These are phyloP conservation scores for Debaryomyces castellii DNA, from an alignment of 805 yeast species.

Conservation along the genomic window DNA sequence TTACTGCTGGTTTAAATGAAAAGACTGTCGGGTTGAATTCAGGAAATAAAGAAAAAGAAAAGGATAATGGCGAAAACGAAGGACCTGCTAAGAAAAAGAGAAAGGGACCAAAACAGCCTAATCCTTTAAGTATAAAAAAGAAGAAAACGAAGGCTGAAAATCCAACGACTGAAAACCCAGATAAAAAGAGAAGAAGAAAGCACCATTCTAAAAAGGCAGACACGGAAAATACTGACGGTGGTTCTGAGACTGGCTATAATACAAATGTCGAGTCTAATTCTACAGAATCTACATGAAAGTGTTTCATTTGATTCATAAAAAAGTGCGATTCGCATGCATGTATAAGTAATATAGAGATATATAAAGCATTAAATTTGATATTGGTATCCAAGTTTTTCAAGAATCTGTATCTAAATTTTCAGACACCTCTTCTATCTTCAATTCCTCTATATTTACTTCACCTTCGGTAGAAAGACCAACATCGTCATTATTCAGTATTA, in stretches of 20 bases:
- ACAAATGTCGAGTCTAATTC: no score
- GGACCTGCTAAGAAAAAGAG: conserved; percentile 42
- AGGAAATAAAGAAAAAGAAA: conserved; percentile 15
- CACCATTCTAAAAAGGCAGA: conserved; percentile 9
- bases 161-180: conserved; percentile 3
- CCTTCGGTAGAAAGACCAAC: no score
- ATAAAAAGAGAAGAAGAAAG: conserved; percentile 24
- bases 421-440: neutral
- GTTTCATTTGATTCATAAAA: no score
- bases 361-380: no score
- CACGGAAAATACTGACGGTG: neutral
- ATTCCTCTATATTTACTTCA: no score
- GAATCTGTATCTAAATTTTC: no score
- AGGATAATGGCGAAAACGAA: conserved; percentile 9
- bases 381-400: no score
- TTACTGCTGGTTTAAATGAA: conserved; percentile 78
- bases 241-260: no score
- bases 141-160: conserved; percentile 41
- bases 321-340: no score
- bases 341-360: no score
- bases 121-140: conserved; percentile 87
- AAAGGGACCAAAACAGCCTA: conserved; percentile 78
- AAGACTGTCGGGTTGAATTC: conserved; percentile 45
- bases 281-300: no score
- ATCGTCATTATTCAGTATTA: no score